These are phyloP conservation scores for Huiozyma naganishii DNA, from an alignment of 805 yeast genomes.

Conservation along the genomic window DNA sequence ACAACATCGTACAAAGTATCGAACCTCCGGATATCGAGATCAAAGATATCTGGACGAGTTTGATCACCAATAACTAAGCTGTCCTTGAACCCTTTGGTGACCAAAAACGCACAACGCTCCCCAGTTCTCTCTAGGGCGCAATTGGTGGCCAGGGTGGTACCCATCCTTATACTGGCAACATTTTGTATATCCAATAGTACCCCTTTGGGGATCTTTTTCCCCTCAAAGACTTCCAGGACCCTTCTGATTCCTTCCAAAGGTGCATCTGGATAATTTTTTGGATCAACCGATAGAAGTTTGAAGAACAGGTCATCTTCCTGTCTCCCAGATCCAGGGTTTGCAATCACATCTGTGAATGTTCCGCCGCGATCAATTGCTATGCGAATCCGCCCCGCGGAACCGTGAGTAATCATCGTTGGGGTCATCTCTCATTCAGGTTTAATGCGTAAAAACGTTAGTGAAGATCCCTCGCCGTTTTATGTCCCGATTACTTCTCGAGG, in stretches of 20 bases:
- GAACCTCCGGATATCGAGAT: conserved; percentile 62
- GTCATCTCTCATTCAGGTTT: too few relatives aligned
- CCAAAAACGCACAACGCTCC: conserved; percentile 71
- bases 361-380: conserved; percentile 66
- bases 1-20: conserved; percentile 65
- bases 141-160: conserved; percentile 93
- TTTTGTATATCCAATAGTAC: conserved; percentile 48
- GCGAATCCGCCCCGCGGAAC: conserved; percentile 11
- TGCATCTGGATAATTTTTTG: conserved; percentile 79
- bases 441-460: too few relatives aligned
- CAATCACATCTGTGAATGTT: conserved; percentile 75
- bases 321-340: conserved; percentile 37
- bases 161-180: conserved; percentile 70
- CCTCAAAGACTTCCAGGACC: conserved; percentile 51
- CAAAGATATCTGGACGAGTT: conserved; percentile 83
- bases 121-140: conserved; percentile 91
- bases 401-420: background rate
- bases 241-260: conserved; percentile 87
- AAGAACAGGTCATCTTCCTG: conserved; percentile 51
- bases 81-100: conserved; percentile 84
- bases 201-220: conserved; percentile 45
- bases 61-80: conserved; percentile 80
- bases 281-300: conserved; percentile 81
- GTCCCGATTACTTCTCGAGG: too few relatives aligned
- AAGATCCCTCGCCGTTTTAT: too few relatives aligned